phyloP scores from a whole-genome alignment of 345 rosid genomes.

The Pugionium dolabratum region DNA sequence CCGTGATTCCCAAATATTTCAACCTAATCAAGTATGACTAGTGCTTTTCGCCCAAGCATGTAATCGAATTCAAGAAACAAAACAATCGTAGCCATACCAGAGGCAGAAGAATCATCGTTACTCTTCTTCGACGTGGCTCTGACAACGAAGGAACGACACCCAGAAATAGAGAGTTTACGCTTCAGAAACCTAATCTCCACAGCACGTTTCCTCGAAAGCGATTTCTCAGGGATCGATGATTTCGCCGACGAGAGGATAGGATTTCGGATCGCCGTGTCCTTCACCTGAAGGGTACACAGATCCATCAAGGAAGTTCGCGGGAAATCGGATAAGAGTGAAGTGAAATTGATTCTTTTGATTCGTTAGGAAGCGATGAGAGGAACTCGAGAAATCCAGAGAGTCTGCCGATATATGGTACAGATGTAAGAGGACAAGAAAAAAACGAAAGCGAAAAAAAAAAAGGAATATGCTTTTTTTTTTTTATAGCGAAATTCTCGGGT shows the following conservation, averaged over 20 bases:
- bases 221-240: constrained; percentile 24
- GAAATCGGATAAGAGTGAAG: constrained; percentile 21
- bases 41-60: neutral
- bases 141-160: constrained; percentile 44
- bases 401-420: constrained; percentile 23
- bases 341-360: constrained; percentile 4
- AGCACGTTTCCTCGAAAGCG: constrained; percentile 9
- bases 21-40: constrained; percentile 1
- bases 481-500: constrained; percentile 11
- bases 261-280: constrained; percentile 37
- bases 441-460: neutral
- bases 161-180: constrained; percentile 39
- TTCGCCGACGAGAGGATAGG: constrained; percentile 27
- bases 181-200: constrained; percentile 51
- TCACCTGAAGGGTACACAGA: constrained; percentile 34
- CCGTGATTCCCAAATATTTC: neutral
- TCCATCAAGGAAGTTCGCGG: constrained; percentile 23
- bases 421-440: constrained; percentile 1
- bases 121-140: constrained; percentile 68
- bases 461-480: constrained; percentile 25
- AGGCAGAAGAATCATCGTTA: constrained; percentile 45
- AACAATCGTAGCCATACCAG: constrained; percentile 40
- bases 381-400: constrained; percentile 22
- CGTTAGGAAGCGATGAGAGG: constrained; percentile 24
- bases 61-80: neutral